phyloP scores from a whole-genome alignment of 495 filamentous ascomycete species.

The Lasiosphaeria hispida region DNA sequence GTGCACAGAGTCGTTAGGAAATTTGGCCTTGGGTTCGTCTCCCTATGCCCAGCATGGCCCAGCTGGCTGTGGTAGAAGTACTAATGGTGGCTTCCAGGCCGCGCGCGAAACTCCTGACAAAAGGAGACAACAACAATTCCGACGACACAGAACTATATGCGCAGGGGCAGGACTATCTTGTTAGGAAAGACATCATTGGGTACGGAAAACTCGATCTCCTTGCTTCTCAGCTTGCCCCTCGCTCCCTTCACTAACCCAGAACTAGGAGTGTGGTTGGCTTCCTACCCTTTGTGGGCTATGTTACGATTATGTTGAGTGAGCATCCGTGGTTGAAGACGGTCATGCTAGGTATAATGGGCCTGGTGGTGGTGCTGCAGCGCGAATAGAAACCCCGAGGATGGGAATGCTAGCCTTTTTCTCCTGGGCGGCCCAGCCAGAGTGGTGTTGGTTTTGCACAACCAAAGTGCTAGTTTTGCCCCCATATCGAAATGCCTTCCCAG shows the following conservation, averaged over 20 bases:
- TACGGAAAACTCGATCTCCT: slow-evolving; percentile 4
- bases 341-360: slow-evolving; percentile 89
- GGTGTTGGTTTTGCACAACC: too few relatives aligned
- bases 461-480: too few relatives aligned
- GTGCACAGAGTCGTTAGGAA: slow-evolving; percentile 82
- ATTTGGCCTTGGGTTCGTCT: slow-evolving; percentile 57
- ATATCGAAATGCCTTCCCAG: too few relatives aligned
- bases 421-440: too few relatives aligned
- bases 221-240: background rate
- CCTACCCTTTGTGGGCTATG: slow-evolving; percentile 93
- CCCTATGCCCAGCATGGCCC: background rate
- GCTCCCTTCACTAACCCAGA: slow-evolving; percentile 6
- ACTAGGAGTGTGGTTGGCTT: slow-evolving; percentile 77
- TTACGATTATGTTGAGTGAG: slow-evolving; percentile 94
- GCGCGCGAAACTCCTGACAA: slow-evolving; percentile 73
- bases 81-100: slow-evolving; percentile 26
- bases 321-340: slow-evolving; percentile 97
- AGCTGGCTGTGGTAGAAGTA: background rate
- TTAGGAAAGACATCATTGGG: slow-evolving; percentile 87
- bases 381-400: slow-evolving; percentile 51
- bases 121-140: slow-evolving; percentile 93
- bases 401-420: slow-evolving; percentile 4
- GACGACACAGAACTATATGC: slow-evolving; percentile 93
- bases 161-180: slow-evolving; percentile 76
- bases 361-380: slow-evolving; percentile 89